Conservation (phyloP, 768 basidiomycete species). For the Collybia mongolica region DNA sequence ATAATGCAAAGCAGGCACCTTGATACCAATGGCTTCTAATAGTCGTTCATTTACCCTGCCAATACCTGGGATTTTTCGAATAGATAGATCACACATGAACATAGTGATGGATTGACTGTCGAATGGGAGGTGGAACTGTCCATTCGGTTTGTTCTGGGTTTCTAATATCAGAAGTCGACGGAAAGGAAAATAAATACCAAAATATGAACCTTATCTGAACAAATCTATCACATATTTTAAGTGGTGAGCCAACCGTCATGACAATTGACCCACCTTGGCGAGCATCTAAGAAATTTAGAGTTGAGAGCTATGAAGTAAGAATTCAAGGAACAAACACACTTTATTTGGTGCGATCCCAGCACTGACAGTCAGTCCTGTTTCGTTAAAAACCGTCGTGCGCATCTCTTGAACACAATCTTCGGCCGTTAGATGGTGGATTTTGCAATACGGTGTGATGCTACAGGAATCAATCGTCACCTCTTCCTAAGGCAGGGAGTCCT, state of each 20-base stretch:
- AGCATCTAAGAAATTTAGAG: constrained; percentile 60
- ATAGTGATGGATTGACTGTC: constrained; percentile 57
- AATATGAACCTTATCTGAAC: constrained; percentile 78
- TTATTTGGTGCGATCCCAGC: constrained; percentile 96
- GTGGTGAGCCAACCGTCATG: neutral
- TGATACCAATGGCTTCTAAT: constrained; percentile 83
- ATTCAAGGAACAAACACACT: constrained; percentile 41
- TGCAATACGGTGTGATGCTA: constrained; percentile 85
- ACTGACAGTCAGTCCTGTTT: constrained; percentile 87
- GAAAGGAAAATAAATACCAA: neutral
- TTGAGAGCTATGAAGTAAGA: constrained; percentile 1
- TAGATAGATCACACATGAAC: constrained; percentile 82
- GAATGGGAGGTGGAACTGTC: constrained; percentile 79
- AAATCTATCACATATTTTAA: constrained; percentile 53
- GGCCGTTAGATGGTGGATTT: constrained; percentile 58
- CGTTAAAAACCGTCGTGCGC: constrained; percentile 66
- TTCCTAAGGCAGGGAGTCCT: constrained; percentile 19
- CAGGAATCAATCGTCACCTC: constrained; percentile 3
- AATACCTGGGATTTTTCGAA: constrained; percentile 86
- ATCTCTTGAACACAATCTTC: constrained; percentile 80
- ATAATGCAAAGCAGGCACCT: constrained; percentile 40
- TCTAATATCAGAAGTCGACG: too few species aligned
- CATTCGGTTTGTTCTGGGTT: constrained; percentile 87
- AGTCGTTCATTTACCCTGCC: constrained; percentile 89
- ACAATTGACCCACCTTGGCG: constrained; percentile 65